These are phyloP conservation scores for Xylaria sp. DNA, from an alignment of 2,329 filamentous ascomycete species.

Conservation along the genomic window DNA sequence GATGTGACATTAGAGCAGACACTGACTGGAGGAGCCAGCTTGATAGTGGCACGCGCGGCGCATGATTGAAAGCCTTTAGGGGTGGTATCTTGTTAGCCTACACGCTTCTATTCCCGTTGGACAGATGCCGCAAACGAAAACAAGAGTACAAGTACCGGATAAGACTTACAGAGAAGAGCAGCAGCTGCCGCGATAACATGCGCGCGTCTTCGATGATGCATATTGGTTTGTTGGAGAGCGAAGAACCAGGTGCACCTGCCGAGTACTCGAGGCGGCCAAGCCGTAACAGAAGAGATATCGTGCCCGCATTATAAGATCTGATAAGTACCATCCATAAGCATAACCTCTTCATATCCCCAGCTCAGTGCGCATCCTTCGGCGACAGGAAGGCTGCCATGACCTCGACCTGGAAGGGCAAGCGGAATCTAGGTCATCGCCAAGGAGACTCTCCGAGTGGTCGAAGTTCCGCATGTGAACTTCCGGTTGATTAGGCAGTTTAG, in stretches of 20 bases:
- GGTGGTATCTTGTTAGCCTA: constrained; percentile 28
- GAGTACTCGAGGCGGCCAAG: constrained; percentile 17
- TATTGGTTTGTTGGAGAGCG: constrained; percentile 18
- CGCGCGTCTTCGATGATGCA: constrained; percentile 19
- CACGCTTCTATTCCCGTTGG: neutral
- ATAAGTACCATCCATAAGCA: neutral
- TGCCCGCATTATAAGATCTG: constrained; percentile 32
- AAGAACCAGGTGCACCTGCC: constrained; percentile 14
- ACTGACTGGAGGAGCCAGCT: constrained; percentile 35
- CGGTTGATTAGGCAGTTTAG: constrained; percentile 34
- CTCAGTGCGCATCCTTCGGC: neutral
- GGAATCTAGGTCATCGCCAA: constrained; percentile 24
- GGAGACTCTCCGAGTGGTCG: constrained; percentile 27
- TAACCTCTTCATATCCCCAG: neutral
- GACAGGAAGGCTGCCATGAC: constrained; percentile 4
- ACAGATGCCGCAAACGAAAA: neutral
- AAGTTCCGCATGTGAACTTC: constrained; percentile 25
- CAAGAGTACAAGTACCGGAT: neutral
- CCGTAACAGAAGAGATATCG: constrained; percentile 14
- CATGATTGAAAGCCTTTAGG: constrained; percentile 38
- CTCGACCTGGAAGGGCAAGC: constrained; percentile 28
- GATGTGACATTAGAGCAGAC: constrained; percentile 41
- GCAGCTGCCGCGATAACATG: constrained; percentile 18
- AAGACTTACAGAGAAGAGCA: constrained; percentile 32
- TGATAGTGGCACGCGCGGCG: constrained; percentile 38